Base-by-base conservation (phyloP, 202 grass and related monocot genomes). In the Carex arenaria region DNA sequence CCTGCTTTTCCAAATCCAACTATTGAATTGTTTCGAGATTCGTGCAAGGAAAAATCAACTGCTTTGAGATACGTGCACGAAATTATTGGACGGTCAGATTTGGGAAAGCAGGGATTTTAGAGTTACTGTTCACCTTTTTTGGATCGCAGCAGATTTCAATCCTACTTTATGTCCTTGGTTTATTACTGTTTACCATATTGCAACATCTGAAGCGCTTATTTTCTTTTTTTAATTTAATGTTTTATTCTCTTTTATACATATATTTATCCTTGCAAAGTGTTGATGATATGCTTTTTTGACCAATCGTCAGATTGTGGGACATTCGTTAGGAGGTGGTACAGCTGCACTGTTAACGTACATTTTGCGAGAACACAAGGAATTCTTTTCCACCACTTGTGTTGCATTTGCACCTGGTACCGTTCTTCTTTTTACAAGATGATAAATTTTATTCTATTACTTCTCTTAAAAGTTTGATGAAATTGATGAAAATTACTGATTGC, bases 341-440 rank as follows among this genome's bases (percentile, higher is more conserved):
- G 96, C 96, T 84, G 89, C 96, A 82, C 86, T 98, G 57, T 89
- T 98, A 67, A 89, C 96, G n/a, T 98, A 98, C 82, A 98, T 98
- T 87, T 88, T 98, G 60, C 87, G 96, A 81, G 96, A 98, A 83
- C 89, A 91, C 34, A 87, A 79, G 59, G 96, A 93, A 79, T 90
- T 98, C 12, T 91, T 84, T 72, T 85, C 89, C 84, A 77, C 93
- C 73, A 93, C 85, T 84, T 98, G 96, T 88, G 86, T 93, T 89
- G 93, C 96, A 79, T 98, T 98, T 72, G 96, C 96, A 71, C 96
- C 96, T 75, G 96, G 96, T 92, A 87, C 69, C 2, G 49, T 82
- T 70, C 59, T 70, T 86, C 63, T 47, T 17, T 30, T 81, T 40
- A 28, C 17, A 52, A 32, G 36, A 67, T 67, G 38, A 81, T 81